Base-by-base conservation (phyloP, 2,329 filamentous ascomycete genomes). In the Aureobasidium sp. region DNA sequence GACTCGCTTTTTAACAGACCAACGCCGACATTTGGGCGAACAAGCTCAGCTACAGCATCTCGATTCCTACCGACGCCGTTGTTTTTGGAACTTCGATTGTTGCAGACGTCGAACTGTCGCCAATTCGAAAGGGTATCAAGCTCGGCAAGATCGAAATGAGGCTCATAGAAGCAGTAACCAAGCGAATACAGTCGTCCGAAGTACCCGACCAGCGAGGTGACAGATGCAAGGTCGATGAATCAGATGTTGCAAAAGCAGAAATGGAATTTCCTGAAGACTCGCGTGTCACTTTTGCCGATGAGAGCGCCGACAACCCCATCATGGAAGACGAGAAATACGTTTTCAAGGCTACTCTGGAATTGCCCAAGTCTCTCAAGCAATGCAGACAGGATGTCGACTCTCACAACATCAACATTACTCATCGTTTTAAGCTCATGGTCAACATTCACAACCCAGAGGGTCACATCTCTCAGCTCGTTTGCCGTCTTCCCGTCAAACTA, bases 21-120 rank as follows among this genome's bases (percentile, higher is more conserved):
- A 92, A 97, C 66, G 92, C 97, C 75, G 97, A 97, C 71, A 89
- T 96, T 66, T 99, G 94, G 94, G 89, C 91, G 6, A 94, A 96
- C 78, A 99, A 99, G 79, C 84, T 97, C 68, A 90, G 96, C 73
- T 99, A 99, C 77, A 93, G 91, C 34, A 91, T 99, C 66, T 86
- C 90, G 63, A 90, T 96, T 12, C 93, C 94, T 0, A 92, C 91
- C 70, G 97, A 97, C 77, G 94, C 94, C 1, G 88, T 96, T 60
- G 89, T 96, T 20, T 96, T 97, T 69, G 94, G 94, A 55, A 95
- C 90, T n/a, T 82, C 83, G 26, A 86, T 97, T 53, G 85, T 87
- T 1, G 82, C 96, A 64, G 87, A 96, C 68, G 93, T 97, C 78
- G 86, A 89, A 65, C 86, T 97, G 65, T 90, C 91, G 1, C 92